Percentiles rank a stretch among this genome's conserved stretches.
phyloP scores from a whole-genome alignment of 129 eudicot genomes.

The Heracleum sosnowskyi region DNA sequence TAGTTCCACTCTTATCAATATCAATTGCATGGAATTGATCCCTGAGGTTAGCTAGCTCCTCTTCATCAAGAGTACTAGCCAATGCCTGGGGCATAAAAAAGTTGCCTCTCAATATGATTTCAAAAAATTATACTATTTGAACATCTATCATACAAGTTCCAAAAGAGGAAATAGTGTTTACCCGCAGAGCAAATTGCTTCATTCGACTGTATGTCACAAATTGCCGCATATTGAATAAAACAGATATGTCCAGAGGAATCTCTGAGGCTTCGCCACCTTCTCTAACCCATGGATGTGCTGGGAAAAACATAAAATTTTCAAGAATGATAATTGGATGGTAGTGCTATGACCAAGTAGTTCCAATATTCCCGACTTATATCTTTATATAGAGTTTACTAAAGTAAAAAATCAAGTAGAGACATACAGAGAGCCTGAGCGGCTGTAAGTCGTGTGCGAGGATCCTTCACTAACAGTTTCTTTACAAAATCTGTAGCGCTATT shows the following conservation, averaged over 20 bases:
- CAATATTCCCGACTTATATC: not conserved
- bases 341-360: not conserved
- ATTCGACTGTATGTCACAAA: conserved; percentile 86
- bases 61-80: conserved; percentile 87
- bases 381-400: not conserved
- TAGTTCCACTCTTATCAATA: conserved; percentile 80
- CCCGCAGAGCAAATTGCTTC: conserved; percentile 88
- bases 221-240: conserved; percentile 76
- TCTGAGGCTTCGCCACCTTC: conserved; percentile 98
- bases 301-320: conserved; percentile 8
- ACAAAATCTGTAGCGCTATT: conserved; percentile 85
- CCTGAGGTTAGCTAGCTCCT: conserved; percentile 69
- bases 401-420: conserved; percentile 23
- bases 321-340: not conserved
- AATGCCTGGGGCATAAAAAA: conserved; percentile 49
- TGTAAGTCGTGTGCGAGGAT: conserved; percentile 93
- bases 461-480: conserved; percentile 79
- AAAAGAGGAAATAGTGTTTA: conserved; percentile 19
- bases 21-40: conserved; percentile 98
- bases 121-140: not conserved
- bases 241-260: conserved; percentile 94
- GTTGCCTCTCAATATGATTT: not conserved
- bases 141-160: not conserved
- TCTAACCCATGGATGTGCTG: conserved; percentile 99
- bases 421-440: conserved; percentile 98